Evolutionary conservation across 2,329 filamentous ascomycete genomes (phyloP).

Genomic region (Aspergillus costaricaensis): DNA sequence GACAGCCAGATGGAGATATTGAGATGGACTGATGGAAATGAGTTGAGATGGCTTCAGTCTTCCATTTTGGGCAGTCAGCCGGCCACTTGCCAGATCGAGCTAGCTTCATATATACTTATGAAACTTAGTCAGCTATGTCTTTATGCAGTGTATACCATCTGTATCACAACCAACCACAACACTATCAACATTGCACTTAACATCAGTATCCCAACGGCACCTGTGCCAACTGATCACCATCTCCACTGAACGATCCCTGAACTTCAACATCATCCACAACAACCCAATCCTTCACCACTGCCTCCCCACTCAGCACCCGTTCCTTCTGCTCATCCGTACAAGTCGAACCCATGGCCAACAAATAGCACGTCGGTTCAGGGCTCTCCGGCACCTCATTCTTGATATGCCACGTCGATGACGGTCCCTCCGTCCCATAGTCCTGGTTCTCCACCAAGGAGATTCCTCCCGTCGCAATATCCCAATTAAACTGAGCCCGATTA

Average conservation of each 20-base stretch:
- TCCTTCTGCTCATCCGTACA: constrained; percentile 50
- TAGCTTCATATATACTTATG: not conserved
- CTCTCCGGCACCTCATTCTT: constrained; percentile 48
- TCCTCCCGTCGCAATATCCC: constrained; percentile 58
- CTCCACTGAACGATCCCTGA: constrained; percentile 1
- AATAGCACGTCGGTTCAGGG: constrained; percentile 49
- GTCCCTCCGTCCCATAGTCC: constrained; percentile 45
- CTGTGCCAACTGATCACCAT: not conserved
- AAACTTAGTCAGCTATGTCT: not conserved
- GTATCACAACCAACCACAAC: no score
- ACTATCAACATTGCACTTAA: no score
- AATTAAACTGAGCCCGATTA: constrained; percentile 52
- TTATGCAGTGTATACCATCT: no score
- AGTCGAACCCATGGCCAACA: constrained; percentile 38
- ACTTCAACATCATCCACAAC: constrained; percentile 31
- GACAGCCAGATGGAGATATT: no score
- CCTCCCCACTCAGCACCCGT: constrained; percentile 48
- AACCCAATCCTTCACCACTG: constrained; percentile 50
- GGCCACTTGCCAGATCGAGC: no score
- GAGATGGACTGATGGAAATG: no score
- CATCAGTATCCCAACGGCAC: no score
- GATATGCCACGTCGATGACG: constrained; percentile 44
- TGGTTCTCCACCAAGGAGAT: constrained; percentile 38
- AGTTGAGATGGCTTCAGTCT: no score
- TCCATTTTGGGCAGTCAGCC: no score